Conservation (phyloP, 2,329 filamentous ascomycete species). For the Teratosphaeria nubilosa region DNA sequence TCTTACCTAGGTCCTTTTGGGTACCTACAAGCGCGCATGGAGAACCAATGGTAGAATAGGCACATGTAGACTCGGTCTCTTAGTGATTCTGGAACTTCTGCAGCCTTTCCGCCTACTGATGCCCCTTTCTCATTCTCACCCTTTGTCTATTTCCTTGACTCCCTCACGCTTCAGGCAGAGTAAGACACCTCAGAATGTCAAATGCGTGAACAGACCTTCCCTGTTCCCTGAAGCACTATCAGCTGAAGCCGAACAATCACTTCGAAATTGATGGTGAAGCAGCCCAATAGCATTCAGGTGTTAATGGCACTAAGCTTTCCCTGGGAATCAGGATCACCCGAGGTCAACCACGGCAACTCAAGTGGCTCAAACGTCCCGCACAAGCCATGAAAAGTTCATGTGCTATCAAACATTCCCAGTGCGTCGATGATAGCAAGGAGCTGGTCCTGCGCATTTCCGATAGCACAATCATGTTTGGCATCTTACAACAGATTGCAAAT, state of each 20-base stretch:
- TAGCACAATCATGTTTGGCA: not conserved
- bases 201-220: not conserved
- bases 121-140: not conserved
- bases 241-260: not conserved
- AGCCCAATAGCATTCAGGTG: not conserved
- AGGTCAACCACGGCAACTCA: too few species aligned
- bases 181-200: not conserved
- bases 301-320: not conserved
- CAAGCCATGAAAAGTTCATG: not conserved
- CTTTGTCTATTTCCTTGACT: too few species aligned
- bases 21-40: too few species aligned
- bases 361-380: not conserved
- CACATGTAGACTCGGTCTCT: too few species aligned
- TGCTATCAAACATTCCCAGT: not conserved
- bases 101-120: too few species aligned
- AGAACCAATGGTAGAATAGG: too few species aligned
- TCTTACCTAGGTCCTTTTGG: too few species aligned
- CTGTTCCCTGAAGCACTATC: not conserved
- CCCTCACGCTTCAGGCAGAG: too few species aligned
- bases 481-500: not conserved
- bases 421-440: not conserved
- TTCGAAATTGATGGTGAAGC: not conserved
- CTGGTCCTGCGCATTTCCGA: not conserved
- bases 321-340: too few species aligned
- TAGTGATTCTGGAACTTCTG: too few species aligned